These are phyloP conservation scores for Ophiosphaerella narmari DNA, from an alignment of 2,329 filamentous ascomycete species.

Conservation along the genomic window DNA sequence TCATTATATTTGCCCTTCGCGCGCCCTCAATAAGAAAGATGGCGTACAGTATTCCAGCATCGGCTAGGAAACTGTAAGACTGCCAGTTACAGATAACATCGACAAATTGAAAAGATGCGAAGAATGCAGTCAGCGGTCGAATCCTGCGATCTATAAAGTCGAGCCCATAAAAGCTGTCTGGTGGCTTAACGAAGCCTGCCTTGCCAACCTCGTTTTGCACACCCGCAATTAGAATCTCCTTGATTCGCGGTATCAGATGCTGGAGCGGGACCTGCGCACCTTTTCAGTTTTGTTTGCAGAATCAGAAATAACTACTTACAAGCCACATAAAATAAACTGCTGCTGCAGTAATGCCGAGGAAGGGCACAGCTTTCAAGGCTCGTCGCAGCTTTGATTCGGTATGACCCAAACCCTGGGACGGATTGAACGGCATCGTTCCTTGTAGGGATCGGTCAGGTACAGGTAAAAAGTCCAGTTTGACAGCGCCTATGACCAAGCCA, in stretches of 20 bases:
- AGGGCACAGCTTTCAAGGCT: constrained; percentile 10
- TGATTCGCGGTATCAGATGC: constrained; percentile 1
- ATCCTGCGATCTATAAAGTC: constrained; percentile 16
- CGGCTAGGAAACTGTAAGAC: constrained; percentile 13
- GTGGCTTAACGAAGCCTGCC: constrained; percentile 2
- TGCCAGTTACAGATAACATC: constrained; percentile 16
- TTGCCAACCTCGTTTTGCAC: constrained; percentile 11
- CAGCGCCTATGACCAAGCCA: constrained; percentile 12
- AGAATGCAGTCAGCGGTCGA: constrained; percentile 9
- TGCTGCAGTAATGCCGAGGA: constrained; percentile 8
- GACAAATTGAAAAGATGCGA: constrained; percentile 17
- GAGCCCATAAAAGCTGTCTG: constrained; percentile 12
- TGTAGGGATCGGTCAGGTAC: constrained; percentile 11
- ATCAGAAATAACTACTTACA: background rate
- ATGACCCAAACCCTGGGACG: constrained; percentile 15
- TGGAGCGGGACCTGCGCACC: background rate
- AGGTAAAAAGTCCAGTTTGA: constrained; percentile 14
- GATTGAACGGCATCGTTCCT: constrained; percentile 19
- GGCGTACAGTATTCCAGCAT: constrained; percentile 11
- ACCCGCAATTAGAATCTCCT: constrained; percentile 6
- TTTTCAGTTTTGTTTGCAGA: background rate
- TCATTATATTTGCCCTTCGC: constrained; percentile 13
- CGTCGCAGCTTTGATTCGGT: constrained; percentile 15
- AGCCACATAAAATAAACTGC: constrained; percentile 13
- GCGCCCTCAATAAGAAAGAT: constrained; percentile 18